Evolutionary conservation across 2,329 filamentous ascomycete species (phyloP).

Genomic region (Exophiala aquamarina): DNA sequence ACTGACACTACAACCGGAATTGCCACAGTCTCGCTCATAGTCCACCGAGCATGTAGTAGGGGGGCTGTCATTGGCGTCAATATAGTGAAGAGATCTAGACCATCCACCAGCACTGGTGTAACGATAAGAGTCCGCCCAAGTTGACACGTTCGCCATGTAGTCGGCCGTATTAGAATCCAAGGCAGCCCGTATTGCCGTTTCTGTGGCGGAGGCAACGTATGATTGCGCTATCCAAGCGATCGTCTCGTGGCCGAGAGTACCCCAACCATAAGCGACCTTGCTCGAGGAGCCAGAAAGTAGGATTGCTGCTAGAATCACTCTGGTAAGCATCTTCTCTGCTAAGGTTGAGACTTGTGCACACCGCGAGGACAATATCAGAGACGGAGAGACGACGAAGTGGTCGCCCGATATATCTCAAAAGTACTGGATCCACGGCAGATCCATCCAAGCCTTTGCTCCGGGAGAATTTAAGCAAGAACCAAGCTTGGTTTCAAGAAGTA

Average conservation of each 20-base stretch:
- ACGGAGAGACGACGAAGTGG: too few relatives aligned
- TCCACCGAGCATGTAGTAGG: constrained; percentile 20
- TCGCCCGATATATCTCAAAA: too few relatives aligned
- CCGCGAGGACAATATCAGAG: too few relatives aligned
- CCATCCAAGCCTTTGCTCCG: too few relatives aligned
- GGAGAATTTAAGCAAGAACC: too few relatives aligned
- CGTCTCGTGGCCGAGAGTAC: constrained; percentile 53
- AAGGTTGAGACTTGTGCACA: not conserved
- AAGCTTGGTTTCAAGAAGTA: too few relatives aligned
- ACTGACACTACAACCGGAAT: constrained; percentile 50
- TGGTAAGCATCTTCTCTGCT: not conserved
- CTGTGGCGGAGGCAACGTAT: constrained; percentile 45
- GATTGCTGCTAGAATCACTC: constrained; percentile 57
- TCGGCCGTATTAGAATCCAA: constrained; percentile 44
- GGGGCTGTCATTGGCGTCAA: constrained; percentile 21
- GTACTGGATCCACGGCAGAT: too few relatives aligned
- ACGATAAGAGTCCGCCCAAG: constrained; percentile 56
- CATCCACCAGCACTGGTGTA: constrained; percentile 49
- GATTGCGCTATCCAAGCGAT: constrained; percentile 56
- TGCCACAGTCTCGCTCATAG: constrained; percentile 49
- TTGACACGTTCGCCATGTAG: constrained; percentile 53
- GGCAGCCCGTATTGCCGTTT: constrained; percentile 44
- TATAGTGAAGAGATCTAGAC: constrained; percentile 39
- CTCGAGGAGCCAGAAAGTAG: constrained; percentile 86
- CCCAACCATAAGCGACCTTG: constrained; percentile 67